Conservation (phyloP, 345 rosid species). For the Eucalyptus marginata region DNA sequence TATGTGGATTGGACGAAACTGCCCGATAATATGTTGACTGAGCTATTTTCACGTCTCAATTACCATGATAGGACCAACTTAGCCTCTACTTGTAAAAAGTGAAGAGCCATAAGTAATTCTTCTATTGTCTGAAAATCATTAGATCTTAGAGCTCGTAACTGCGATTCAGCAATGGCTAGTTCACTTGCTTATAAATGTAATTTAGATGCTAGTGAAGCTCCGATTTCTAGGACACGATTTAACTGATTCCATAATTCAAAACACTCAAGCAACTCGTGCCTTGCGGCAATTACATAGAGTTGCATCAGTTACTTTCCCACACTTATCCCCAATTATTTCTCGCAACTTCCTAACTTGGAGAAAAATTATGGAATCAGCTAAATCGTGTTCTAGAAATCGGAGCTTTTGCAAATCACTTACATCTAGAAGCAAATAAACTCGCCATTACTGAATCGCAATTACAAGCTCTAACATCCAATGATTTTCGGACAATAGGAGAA, state of each 20-base stretch:
- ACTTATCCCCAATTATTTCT: slow-evolving; percentile 61
- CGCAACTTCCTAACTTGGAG: slow-evolving; percentile 22
- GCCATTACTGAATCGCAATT: slow-evolving; percentile 42
- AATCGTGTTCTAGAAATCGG: slow-evolving; percentile 60
- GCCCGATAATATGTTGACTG: too few relatives aligned
- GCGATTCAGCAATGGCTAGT: accelerated
- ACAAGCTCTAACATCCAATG: slow-evolving; percentile 62
- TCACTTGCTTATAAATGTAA: too few relatives aligned
- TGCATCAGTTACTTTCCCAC: slow-evolving; percentile 65
- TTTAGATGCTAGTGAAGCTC: too few relatives aligned
- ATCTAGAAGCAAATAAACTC: slow-evolving; percentile 16
- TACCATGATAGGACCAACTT: too few relatives aligned
- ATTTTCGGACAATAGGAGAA: slow-evolving; percentile 51
- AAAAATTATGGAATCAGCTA: slow-evolving; percentile 53
- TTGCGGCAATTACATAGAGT: slow-evolving; percentile 44
- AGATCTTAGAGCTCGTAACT: too few relatives aligned
- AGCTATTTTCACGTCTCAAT: too few relatives aligned
- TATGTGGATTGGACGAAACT: too few relatives aligned
- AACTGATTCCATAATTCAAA: neutral
- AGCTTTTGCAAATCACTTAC: too few relatives aligned
- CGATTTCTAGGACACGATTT: too few relatives aligned
- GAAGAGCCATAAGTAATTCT: too few relatives aligned
- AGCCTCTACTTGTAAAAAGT: too few relatives aligned
- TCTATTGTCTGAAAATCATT: too few relatives aligned
- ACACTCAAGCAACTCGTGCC: slow-evolving; percentile 53